Evolutionary conservation across 192 early-diverging fungal genomes (phyloP), one percentile per base, ranked within the genome.

Genomic region (Chytriomyces sp.): DNA sequence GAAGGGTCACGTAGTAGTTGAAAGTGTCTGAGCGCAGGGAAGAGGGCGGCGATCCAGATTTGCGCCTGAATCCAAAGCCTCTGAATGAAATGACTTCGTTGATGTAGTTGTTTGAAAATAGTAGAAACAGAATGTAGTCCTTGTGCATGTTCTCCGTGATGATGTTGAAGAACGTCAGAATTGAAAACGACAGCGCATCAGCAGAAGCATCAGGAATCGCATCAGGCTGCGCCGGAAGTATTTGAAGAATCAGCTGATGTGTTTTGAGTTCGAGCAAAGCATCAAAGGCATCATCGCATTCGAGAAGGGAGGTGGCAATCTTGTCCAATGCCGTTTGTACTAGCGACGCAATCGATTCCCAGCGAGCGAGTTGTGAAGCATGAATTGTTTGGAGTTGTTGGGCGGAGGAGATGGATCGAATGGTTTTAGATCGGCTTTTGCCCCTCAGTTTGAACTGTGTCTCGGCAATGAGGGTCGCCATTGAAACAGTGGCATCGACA

Each of bases 61-160:
- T 11, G 24, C 49, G 68, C 13, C 43, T 9, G 13, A 69, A 49
- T 23, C n/a, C 46, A 23, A 49, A 69, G 7, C 62, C 64, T 8
- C 11, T 24, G 20, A 47, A 46, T 13, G 64, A 49, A 44, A 93
- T 91, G 6, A 93, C 82, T 60, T 85, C 67, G 77, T 93, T 93
- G 64, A 93, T 89, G 80, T 91, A 91, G 80, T 92, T 92, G 76
- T 91, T 91, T 44, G 91, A 91, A 9, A 93, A 81, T 46, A 93
- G 76, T 64, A 89, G 86, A 50, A 86, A 88, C 7, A 89, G 48
- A 47, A 85, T 82, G 20, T 80, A 67, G 26, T 63, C 59, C 45
- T 79, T 80, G 45, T 85, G 81, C 5, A 86, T 80, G 49, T 84
- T 85, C 59, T 88, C 86, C 61, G 86, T 83, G 72, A 89, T 81